These are phyloP conservation scores for Hyphodiscus hymeniophilus DNA, from an alignment of 495 filamentous ascomycete genomes.

Conservation along the genomic window DNA sequence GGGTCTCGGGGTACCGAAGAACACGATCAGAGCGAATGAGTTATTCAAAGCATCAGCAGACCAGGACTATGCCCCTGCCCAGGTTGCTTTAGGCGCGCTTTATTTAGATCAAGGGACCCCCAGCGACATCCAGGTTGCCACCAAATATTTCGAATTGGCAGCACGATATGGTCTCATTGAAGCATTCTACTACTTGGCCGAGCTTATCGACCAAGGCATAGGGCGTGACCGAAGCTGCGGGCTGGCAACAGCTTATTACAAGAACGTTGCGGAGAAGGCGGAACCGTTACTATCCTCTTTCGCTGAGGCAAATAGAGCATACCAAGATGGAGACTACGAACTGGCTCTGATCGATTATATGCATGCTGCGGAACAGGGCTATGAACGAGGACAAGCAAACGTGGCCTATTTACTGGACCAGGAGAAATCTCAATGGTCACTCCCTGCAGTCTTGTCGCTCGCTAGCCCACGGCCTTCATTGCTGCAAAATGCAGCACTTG, in stretches of 20 bases:
- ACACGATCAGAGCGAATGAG: slow-evolving; percentile 66
- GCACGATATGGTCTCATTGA: slow-evolving; percentile 83
- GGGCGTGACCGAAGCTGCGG: slow-evolving; percentile 74
- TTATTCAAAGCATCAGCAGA: slow-evolving; percentile 77
- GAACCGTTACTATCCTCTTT: slow-evolving; percentile 81
- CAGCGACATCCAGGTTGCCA: slow-evolving; percentile 53
- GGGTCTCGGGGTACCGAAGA: slow-evolving; percentile 70
- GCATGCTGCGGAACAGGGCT: slow-evolving; percentile 93
- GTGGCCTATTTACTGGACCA: slow-evolving; percentile 89
- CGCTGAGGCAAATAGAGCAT: slow-evolving; percentile 76
- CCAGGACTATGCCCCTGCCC: slow-evolving; percentile 73
- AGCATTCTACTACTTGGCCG: slow-evolving; percentile 90
- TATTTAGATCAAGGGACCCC: slow-evolving; percentile 87
- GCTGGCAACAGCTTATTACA: slow-evolving; percentile 83
- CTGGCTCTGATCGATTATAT: slow-evolving; percentile 76
- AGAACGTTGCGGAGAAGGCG: slow-evolving; percentile 84
- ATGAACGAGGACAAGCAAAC: slow-evolving; percentile 87
- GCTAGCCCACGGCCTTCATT: slow-evolving; percentile 35
- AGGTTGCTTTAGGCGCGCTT: slow-evolving; percentile 75
- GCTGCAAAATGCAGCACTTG: slow-evolving; percentile 64
- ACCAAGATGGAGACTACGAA: slow-evolving; percentile 77
- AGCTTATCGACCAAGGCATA: slow-evolving; percentile 75
- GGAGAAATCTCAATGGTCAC: slow-evolving; percentile 53
- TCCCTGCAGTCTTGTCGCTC: slow-evolving; percentile 38
- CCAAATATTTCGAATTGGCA: slow-evolving; percentile 86